Percentiles rank a stretch among this genome's conserved stretches.
These are phyloP conservation scores for Primulina huaijiensis DNA, from an alignment of 257 asterid genomes.

Conservation along the genomic window DNA sequence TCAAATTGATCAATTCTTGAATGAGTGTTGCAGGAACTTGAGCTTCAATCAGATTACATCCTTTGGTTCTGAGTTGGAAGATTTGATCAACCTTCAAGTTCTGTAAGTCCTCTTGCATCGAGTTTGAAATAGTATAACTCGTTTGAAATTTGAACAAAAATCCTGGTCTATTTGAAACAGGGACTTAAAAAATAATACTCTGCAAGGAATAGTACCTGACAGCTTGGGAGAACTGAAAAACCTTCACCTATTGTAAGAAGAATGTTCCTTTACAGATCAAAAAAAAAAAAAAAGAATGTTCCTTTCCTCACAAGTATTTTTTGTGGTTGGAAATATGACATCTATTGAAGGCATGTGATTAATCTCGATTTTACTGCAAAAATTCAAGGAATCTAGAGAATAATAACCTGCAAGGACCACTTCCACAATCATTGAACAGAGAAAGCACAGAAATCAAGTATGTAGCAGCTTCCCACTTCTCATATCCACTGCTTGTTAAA, in stretches of 20 bases:
- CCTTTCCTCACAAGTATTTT: background rate
- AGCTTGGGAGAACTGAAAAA: slow-evolving; percentile 69
- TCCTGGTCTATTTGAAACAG: slow-evolving; percentile 33
- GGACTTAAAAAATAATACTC: slow-evolving; percentile 82
- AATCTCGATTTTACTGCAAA: slow-evolving; percentile 19
- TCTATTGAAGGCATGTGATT: too few relatives aligned
- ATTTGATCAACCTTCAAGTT: slow-evolving; percentile 80
- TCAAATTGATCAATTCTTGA: slow-evolving; percentile 2
- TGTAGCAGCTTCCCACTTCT: slow-evolving; percentile 9
- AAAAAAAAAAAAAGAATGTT: slow-evolving; percentile 27
- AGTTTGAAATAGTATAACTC: background rate
- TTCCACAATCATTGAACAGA: slow-evolving; percentile 74
- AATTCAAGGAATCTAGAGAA: slow-evolving; percentile 72
- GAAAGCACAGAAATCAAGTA: slow-evolving; percentile 75
- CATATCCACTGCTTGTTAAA: slow-evolving; percentile 9
- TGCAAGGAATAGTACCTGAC: slow-evolving; percentile 72
- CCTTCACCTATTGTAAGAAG: slow-evolving; percentile 74
- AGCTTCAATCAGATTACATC: slow-evolving; percentile 81
- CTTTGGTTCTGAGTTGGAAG: slow-evolving; percentile 81
- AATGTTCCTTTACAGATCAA: background rate
- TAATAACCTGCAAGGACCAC: slow-evolving; percentile 83
- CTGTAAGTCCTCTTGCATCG: slow-evolving; percentile 52
- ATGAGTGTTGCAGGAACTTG: slow-evolving; percentile 60
- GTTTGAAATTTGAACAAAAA: background rate
- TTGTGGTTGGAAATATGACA: background rate